Evolutionary conservation across 2,329 filamentous ascomycete species (phyloP).

Genomic region (Pyrenophora graminea): DNA sequence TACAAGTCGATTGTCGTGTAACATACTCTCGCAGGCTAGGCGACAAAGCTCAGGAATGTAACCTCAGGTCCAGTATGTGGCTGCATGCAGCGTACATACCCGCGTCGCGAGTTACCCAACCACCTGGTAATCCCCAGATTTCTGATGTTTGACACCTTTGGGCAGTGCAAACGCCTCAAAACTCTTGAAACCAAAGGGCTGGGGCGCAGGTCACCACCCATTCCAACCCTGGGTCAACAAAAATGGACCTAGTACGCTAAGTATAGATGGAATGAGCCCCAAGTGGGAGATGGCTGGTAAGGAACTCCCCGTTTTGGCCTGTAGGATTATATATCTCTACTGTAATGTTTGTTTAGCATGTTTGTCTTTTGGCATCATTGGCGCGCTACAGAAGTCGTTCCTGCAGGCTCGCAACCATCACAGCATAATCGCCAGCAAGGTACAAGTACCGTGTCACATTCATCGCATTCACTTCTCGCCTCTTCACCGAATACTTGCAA

Average conservation of each 20-base stretch:
- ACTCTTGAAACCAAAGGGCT: conserved; percentile 31
- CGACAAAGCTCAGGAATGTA: conserved; percentile 20
- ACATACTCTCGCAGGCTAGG: conserved; percentile 22
- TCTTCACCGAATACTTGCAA: conserved; percentile 17
- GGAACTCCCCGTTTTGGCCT: conserved; percentile 31
- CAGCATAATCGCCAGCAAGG: conserved; percentile 25
- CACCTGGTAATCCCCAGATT: conserved; percentile 19
- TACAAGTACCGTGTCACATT: conserved; percentile 28
- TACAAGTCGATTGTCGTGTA: conserved; percentile 17
- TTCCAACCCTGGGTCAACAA: conserved; percentile 30
- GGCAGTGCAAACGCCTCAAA: conserved; percentile 24
- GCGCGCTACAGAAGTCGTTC: conserved; percentile 29
- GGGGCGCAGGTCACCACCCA: conserved; percentile 39
- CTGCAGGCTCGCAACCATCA: conserved; percentile 26
- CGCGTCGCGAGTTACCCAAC: conserved; percentile 29
- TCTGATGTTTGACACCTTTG: conserved; percentile 20
- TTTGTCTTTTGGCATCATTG: conserved; percentile 41
- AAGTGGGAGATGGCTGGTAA: conserved; percentile 39
- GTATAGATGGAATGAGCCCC: conserved; percentile 43
- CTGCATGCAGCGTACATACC: conserved; percentile 34
- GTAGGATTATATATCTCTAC: conserved; percentile 43
- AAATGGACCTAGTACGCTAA: conserved; percentile 29
- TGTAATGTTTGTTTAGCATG: conserved; percentile 40
- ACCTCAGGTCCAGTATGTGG: conserved; percentile 21
- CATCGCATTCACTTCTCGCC: conserved; percentile 17